Evolutionary conservation across 2,329 filamentous ascomycete species (phyloP), one percentile per base, ranked within the genome.

Genomic region (Claviceps pusilla): DNA sequence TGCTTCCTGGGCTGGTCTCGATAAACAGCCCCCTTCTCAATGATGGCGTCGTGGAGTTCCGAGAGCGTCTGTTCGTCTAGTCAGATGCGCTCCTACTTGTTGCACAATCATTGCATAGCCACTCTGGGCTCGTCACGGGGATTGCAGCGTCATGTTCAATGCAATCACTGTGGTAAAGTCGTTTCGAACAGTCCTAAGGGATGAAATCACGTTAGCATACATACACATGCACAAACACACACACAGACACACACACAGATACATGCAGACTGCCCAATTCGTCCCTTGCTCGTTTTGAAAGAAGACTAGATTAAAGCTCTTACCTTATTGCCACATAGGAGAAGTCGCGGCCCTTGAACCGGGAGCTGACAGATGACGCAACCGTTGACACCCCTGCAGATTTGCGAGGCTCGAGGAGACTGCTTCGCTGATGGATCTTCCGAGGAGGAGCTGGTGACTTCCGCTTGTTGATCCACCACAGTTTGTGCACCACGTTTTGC

Each of bases 271-370:
- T 33, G 31, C 31, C 19, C 19, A 19, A 19, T 19, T 19, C 19
- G 19, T 19, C 19, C 19, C 19, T 19, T 19, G 19, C 19, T 19
- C 19, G 19, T 19, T 19, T 19, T 19, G 19, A 19, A 1, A 19
- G 6, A 29, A 12, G 29, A 43, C 9, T n/a, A 29, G 29, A 50
- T 31, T 9, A 1, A n/a, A 24, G 24, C 9, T 19, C 69, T 65
- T 62, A 78, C 76, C 66, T 72, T 68, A 57, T 77, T 77, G 4
- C 69, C 66, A 61, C 77, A 80, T 31, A 78, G 62, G 35, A 79
- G 63, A 58, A 75, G 66, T 11, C 66, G 69, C 3, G 75, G 71
- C 2, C 75, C 74, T 28, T 73, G 65, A 28, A 77, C 75, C 5
- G 71, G 70, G 48, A 74, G 68, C 11, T 71, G 71, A 57, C 77